phyloP scores from a whole-genome alignment of 2,329 filamentous ascomycete species.

The Curvularia verruculosa region DNA sequence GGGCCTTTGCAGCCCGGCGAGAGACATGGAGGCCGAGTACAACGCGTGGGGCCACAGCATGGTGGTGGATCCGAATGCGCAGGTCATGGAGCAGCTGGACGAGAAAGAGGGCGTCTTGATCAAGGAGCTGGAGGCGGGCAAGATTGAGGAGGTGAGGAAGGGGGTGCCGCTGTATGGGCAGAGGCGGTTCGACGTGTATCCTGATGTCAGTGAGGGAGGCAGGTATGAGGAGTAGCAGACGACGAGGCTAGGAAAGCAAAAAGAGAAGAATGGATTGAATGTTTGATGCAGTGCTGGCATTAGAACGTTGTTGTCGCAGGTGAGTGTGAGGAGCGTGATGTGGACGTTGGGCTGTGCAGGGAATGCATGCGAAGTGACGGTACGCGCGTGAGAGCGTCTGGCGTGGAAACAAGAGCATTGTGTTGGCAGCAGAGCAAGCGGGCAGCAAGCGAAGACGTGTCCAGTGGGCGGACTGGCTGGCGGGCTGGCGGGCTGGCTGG shows the following conservation, averaged over 20 bases:
- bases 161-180: constrained; percentile 85
- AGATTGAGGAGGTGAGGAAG: constrained; percentile 56
- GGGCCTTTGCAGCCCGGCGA: constrained; percentile 86
- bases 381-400: not conserved
- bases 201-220: constrained; percentile 76
- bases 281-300: not conserved
- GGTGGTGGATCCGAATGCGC: constrained; percentile 84
- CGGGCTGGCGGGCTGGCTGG: not conserved
- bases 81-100: constrained; percentile 77
- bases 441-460: too few relatives aligned
- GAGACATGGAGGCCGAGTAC: constrained; percentile 78
- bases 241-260: not conserved
- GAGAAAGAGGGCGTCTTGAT: constrained; percentile 78
- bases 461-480: too few relatives aligned
- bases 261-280: not conserved
- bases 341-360: not conserved
- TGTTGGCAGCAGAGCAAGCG: too few relatives aligned
- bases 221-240: constrained; percentile 46
- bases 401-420: not conserved
- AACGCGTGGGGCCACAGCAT: constrained; percentile 92
- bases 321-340: not conserved
- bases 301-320: not conserved
- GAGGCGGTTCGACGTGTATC: constrained; percentile 93
- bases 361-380: not conserved
- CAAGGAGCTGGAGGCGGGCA: constrained; percentile 57